Evolutionary conservation across 2,329 filamentous ascomycete species (phyloP), one percentile per base, ranked within the genome.

Genomic region (Hymenoscyphus scutula): DNA sequence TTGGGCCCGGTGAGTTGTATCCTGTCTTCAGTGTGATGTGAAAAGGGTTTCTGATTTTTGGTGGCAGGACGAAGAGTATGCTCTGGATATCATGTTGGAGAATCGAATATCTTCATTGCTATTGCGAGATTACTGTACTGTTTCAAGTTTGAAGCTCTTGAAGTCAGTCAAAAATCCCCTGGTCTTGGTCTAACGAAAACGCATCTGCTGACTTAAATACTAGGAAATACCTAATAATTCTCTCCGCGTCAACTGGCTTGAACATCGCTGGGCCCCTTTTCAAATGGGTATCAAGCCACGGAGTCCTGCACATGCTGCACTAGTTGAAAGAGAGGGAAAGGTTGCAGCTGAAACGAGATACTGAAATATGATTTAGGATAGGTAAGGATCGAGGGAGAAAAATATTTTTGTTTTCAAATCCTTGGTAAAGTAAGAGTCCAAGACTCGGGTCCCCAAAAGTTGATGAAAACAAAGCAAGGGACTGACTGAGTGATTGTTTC

Each of bases 51-150:
- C 48, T n/a, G n/a, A 32, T 53, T 23, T 2, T 27, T 55, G 3
- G 11, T 32, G 38, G 5, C 55, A 63, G 62, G 62, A 19, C 37
- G 75, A 15, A 67, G 75, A n/a, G 64, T 75, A 8, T 76, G 75
- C 57, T 71, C 73, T 15, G 74, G 75, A 1, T 74, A 73, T 45
- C 62, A 68, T 38, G 62, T 77, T 30, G 75, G 71, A 4, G 67
- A 72, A 11, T 66, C 65, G 30, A 70, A 71, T 17, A 48, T 76
- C 3, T 75, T 73, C 63, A 69, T 76, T 27, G 73, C 67, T 30
- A 61, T 73, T 37, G 70, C 74, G 1, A 68, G 74, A 4, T 55
- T 65, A 17, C 19, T 65, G 5, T 65, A 65, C 30, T 65, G 63
- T 51, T 65, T 65, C 55, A 61, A 65, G 32, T 63, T 65, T 55